Evolutionary conservation across 768 basidiomycete genomes (phyloP), one percentile per base, ranked within the genome.

Genomic region (Psilocybe sp.): DNA sequence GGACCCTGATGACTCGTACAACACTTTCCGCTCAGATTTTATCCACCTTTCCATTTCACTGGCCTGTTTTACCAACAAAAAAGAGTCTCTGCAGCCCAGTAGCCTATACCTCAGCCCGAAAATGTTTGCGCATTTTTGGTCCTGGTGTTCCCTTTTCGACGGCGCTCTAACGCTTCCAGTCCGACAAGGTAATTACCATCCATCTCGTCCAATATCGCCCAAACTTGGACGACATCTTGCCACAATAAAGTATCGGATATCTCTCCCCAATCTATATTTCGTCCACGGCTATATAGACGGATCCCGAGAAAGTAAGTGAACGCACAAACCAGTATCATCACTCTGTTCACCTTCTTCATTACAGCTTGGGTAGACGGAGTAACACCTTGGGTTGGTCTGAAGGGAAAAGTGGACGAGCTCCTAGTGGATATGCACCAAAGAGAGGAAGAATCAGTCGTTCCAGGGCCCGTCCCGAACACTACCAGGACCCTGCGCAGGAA

Each of bases 351-450:
- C 32, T 16, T 35, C 36, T 38, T 55, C 34, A 28, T 38, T 40
- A 9, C 57, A 80, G 86, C 89, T 18, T 95, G 92, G 92, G 71
- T 73, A 6, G 78, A 84, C 57, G 92, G 93, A 8, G 78, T 85
- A 38, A 85, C 87, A 3, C 81, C 84, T 11, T 86, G 86, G 65
- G 79, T 97, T 33, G 95, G 94, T 3, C 73, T 95, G 34, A 98
- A 98, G 65, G 89, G 82, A 14, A 77, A 84, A 60, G 80, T 95
- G 34, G 83, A 85, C 33, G 80, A 83, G 42, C 84, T 97, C 62
- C 85, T 88, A 54, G 91, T 88, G 40, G 95, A 98, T 62, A 79
- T 95, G 71, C 95, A 98, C 64, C 94, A 97, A 68, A 78, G 93
- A 44, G 87, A 89, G 53, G 88, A 94, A 69, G 92, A 95, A 70